Evolutionary conservation across 768 basidiomycete genomes (phyloP), one percentile per base, ranked within the genome.

Genomic region (Lanmaoa pseudosensibilis): DNA sequence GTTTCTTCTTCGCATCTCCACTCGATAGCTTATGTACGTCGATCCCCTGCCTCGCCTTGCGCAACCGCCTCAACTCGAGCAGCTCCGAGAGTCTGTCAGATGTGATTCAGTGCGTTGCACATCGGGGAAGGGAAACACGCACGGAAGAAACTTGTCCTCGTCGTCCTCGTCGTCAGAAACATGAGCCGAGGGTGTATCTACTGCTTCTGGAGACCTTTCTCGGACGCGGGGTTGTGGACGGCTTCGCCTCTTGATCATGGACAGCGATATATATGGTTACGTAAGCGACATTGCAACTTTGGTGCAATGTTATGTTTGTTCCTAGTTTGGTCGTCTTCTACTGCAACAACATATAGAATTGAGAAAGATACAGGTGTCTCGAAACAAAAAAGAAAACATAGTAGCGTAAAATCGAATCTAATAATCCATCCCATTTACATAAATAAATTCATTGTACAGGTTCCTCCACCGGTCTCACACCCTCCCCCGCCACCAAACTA

Each of bases 11-110:
- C 10, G 70, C 78, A 65, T 93, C 94, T 0, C 95, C 96, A 59
- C 88, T 86, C 69, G 87, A 92, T 15, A 99, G 76, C 67, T 88
- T 94, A 46, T 84, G 78, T 1, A 84, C 81, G 62, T 97, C 94
- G 49, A 98, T 97, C 2, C 95, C 96, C 66, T 86, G 83, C 54
- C 90, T 77, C 32, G 82, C 68, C 65, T 82, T 85, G 50, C 85
- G 81, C 27, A 95, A 74, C 67, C 87, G 93, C 44, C 93, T 81
- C 27, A 97, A 74, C 60, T 94, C 89, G 40, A 96, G 82, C 18
- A 98, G 80, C 51, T 96, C 93, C 60, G 89, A 83, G 27, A 96
- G 73, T 52, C 91, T 92, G 57, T 45, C n/a, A n/a, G n/a, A n/a
- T n/a, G n/a, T n/a, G n/a, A n/a, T n/a, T n/a, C n/a, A n/a, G n/a